phyloP scores from a whole-genome alignment of 2,329 filamentous ascomycete species.

The Diaporthe citrichinensis region DNA sequence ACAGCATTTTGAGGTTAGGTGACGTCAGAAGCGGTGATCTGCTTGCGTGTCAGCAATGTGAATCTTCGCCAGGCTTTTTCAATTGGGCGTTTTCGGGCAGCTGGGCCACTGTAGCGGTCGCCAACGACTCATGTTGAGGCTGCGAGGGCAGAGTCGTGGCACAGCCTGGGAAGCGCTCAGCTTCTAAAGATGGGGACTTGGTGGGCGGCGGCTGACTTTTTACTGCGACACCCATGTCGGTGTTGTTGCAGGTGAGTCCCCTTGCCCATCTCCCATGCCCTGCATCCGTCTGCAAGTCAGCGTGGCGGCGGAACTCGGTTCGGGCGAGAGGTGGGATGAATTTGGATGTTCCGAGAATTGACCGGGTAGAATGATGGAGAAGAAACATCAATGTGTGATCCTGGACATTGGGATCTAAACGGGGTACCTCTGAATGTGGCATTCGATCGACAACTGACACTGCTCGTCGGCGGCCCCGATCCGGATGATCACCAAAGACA shows the following conservation, averaged over 20 bases:
- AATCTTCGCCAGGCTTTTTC: too few relatives aligned
- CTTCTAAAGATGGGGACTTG: background rate
- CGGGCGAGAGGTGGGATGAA: background rate
- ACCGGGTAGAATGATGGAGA: background rate
- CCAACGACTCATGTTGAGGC: background rate
- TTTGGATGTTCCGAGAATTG: background rate
- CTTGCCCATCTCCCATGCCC: constrained; percentile 15
- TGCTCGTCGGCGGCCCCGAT: constrained; percentile 18
- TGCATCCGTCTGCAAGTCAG: background rate
- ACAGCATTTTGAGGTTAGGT: background rate
- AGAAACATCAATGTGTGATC: background rate
- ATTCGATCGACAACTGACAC: constrained; percentile 3
- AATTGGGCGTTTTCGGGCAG: background rate
- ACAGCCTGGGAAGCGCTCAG: background rate
- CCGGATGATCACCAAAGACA: constrained; percentile 5
- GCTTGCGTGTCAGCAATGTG: background rate
- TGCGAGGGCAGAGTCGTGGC: background rate
- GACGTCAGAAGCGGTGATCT: background rate
- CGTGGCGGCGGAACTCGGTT: background rate
- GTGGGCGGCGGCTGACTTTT: constrained; percentile 4
- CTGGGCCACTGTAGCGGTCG: background rate
- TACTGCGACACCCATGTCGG: background rate
- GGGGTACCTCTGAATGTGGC: constrained; percentile 1
- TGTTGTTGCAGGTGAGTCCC: constrained; percentile 22
- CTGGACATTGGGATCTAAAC: constrained; percentile 7